Evolutionary conservation across 108 stramenopile species (phyloP), one percentile per base, ranked within the genome.

Genomic region (Mediolabrus comicus): DNA sequence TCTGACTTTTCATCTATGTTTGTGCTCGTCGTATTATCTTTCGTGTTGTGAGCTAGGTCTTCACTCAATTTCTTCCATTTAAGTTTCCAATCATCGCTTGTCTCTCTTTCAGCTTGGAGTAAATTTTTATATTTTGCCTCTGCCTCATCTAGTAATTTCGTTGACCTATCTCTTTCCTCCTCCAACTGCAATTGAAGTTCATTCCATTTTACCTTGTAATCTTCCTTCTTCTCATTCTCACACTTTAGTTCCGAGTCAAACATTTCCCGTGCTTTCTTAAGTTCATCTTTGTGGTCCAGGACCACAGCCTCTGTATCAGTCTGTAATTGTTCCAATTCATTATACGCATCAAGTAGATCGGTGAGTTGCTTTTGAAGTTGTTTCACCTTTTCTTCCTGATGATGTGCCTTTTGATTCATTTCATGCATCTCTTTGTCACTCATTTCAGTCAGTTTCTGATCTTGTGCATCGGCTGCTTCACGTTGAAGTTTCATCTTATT

Each of bases 341-440:
- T 43, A 46, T 75, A 62, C 1, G 75, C 75, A 33, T 68, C 75
- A 16, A 75, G 34, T 26, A 75, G 60, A 39, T 67, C 60, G 1
- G 67, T 25, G 17, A 75, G 75, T 16, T 75, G 67, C 24, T 31
- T 14, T 49, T 68, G 67, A 3, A 75, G 38, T 11, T 68, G 43
- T 17, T 17, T 19, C 0, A 69, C 62, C 14, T 25, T 71, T 63
- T 68, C 30, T 5, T 58, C 52, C 31, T 60, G 59, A 16, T 55
- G 59, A 49, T 49, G 34, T 49, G 7, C 26, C 29, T 57, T 17
- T 22, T 56, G 34, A 13, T 41, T 31, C 27, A 4, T 35, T 14
- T 36, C 7, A 10, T 60, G 25, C 54, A 22, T 35, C 6, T 43
- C 49, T 46, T 46, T 49, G 22, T 35, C 33, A 35, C 34, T 24